Conservation (phyloP, 768 basidiomycete species). For the Pleurotus platypus region DNA sequence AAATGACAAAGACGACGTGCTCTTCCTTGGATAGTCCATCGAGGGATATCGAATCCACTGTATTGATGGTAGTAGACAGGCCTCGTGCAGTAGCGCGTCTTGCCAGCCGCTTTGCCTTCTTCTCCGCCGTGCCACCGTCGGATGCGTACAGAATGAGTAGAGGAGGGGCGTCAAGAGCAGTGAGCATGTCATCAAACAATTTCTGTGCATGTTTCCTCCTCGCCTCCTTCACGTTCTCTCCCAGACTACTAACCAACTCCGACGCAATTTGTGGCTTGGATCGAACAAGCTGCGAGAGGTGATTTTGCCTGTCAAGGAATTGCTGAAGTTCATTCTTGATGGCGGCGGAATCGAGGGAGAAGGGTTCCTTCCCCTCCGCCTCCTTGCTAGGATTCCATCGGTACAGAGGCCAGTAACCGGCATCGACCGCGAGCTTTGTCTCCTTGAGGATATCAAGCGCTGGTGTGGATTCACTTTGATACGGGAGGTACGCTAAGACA, state of each 20-base stretch:
- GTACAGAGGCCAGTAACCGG: slow-evolving; percentile 98
- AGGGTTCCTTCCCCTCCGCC: slow-evolving; percentile 70
- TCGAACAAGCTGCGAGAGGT: slow-evolving; percentile 88
- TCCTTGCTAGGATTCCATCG: slow-evolving; percentile 94
- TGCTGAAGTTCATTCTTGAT: slow-evolving; percentile 91
- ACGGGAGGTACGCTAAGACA: slow-evolving; percentile 92
- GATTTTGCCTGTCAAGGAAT: slow-evolving; percentile 96
- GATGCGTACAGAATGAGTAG: slow-evolving; percentile 90
- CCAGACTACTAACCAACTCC: slow-evolving; percentile 80
- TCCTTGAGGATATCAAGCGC: slow-evolving; percentile 94
- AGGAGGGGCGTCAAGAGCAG: slow-evolving; percentile 84
- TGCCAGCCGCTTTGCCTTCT: slow-evolving; percentile 85
- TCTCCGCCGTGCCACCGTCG: slow-evolving; percentile 95
- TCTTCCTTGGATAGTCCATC: slow-evolving; percentile 73
- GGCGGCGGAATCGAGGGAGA: slow-evolving; percentile 88
- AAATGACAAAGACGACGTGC: slow-evolving; percentile 84
- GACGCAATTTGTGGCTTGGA: slow-evolving; percentile 77
- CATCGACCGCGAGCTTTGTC: slow-evolving; percentile 94
- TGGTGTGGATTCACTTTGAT: slow-evolving; percentile 67
- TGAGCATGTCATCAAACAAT: slow-evolving; percentile 80
- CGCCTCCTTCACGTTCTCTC: slow-evolving; percentile 80
- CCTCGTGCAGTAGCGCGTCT: slow-evolving; percentile 83
- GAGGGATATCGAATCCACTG: slow-evolving; percentile 78
- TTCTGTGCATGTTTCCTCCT: slow-evolving; percentile 78
- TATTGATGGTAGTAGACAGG: slow-evolving; percentile 67